Conservation (phyloP, 2,329 filamentous ascomycete genomes). For the Penicillium sp. region DNA sequence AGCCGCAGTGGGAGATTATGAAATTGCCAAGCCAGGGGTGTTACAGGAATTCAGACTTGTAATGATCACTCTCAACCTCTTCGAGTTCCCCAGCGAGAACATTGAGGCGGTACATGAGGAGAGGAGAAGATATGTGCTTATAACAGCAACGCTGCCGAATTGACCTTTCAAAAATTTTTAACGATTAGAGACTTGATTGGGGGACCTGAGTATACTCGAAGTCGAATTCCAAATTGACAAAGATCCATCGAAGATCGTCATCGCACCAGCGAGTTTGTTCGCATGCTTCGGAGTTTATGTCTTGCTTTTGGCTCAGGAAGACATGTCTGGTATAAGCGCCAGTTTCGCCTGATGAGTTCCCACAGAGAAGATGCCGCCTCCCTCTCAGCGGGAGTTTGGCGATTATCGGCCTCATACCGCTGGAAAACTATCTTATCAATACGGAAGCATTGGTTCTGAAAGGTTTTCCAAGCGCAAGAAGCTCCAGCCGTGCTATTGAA, state of each 20-base stretch:
- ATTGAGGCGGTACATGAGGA: slow-evolving; percentile 9
- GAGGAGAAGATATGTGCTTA: slow-evolving; percentile 6
- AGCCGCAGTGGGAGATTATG: no score
- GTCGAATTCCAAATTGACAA: slow-evolving; percentile 2
- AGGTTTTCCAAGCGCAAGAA: slow-evolving; percentile 1
- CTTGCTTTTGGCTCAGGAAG: slow-evolving; percentile 7
- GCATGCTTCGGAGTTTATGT: background rate
- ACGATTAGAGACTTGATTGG: background rate
- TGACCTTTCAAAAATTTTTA: background rate
- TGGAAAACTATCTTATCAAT: slow-evolving; percentile 8
- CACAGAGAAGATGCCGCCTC: background rate
- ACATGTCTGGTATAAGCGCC: background rate
- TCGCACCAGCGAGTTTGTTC: slow-evolving; percentile 4
- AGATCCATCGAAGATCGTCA: slow-evolving; percentile 9
- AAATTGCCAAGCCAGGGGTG: no score
- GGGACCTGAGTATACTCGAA: background rate
- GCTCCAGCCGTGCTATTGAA: slow-evolving; percentile 1
- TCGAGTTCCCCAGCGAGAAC: slow-evolving; percentile 1
- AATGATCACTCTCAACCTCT: background rate
- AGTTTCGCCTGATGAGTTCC: slow-evolving; percentile 1
- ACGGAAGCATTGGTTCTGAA: slow-evolving; percentile 3
- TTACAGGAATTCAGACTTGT: background rate
- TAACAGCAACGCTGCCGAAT: background rate
- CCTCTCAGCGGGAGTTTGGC: background rate
- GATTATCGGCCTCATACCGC: slow-evolving; percentile 8